These are phyloP conservation scores for Coniochaeta sp. DNA, from an alignment of 2,329 filamentous ascomycete genomes.

Conservation along the genomic window DNA sequence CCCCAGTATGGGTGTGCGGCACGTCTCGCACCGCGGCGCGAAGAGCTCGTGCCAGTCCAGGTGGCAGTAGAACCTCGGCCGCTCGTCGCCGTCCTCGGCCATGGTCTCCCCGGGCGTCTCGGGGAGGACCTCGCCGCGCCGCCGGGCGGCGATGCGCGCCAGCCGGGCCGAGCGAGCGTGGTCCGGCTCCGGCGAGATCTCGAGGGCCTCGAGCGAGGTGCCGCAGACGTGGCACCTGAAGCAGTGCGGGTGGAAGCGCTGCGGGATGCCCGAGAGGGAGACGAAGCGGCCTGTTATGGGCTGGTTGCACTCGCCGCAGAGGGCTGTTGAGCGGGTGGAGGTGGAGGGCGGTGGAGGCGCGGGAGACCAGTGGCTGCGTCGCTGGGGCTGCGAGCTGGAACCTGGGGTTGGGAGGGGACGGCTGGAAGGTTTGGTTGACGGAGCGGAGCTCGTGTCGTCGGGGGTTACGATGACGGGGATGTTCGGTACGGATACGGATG, in stretches of 20 bases:
- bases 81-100: slow-evolving; percentile 64
- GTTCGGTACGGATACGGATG: slow-evolving; percentile 14
- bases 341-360: slow-evolving; percentile 33
- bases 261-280: slow-evolving; percentile 61
- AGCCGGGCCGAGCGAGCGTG: slow-evolving; percentile 62
- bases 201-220: slow-evolving; percentile 85
- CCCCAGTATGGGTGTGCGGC: slow-evolving; percentile 91
- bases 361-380: slow-evolving; percentile 52
- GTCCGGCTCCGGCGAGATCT: slow-evolving; percentile 90
- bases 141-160: slow-evolving; percentile 60
- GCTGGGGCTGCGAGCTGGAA: slow-evolving; percentile 20
- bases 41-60: slow-evolving; percentile 97
- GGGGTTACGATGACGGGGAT: slow-evolving; percentile 38
- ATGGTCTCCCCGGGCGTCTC: slow-evolving; percentile 57
- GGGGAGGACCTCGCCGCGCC: slow-evolving; percentile 47
- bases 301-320: slow-evolving; percentile 75
- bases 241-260: slow-evolving; percentile 88
- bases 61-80: slow-evolving; percentile 87
- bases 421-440: slow-evolving; percentile 19
- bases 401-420: slow-evolving; percentile 42
- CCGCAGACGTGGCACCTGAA: slow-evolving; percentile 85
- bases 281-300: slow-evolving; percentile 89
- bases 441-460: slow-evolving; percentile 23
- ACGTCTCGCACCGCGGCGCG: slow-evolving; percentile 88
- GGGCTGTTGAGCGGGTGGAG: slow-evolving; percentile 51